Conservation (phyloP, 768 basidiomycete species). For the Podaxis pistillaris region DNA sequence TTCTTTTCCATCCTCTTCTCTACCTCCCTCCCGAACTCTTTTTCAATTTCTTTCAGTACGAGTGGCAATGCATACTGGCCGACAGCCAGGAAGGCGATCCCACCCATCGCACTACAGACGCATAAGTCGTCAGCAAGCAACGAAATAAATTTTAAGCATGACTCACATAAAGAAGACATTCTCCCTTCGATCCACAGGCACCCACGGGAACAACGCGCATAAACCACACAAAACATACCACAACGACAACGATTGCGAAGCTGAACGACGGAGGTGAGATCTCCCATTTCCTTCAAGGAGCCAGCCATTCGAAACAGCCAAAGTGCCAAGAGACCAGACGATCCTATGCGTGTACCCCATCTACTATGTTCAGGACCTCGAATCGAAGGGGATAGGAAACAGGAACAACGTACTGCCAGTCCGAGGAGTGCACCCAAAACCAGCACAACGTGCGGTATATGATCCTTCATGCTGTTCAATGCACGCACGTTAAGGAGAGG, state of each 20-base stretch:
- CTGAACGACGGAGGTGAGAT: neutral
- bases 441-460: constrained; percentile 32
- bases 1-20: constrained; percentile 12
- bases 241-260: constrained; percentile 41
- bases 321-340: constrained; percentile 70
- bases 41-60: constrained; percentile 7
- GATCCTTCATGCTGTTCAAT: constrained; percentile 13
- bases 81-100: constrained; percentile 38
- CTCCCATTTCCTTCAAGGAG: constrained; percentile 34
- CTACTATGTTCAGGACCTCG: constrained; percentile 29
- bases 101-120: constrained; percentile 43
- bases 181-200: constrained; percentile 73
- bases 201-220: constrained; percentile 66
- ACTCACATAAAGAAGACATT: constrained; percentile 58
- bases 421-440: constrained; percentile 74
- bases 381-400: neutral
- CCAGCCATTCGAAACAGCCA: constrained; percentile 63
- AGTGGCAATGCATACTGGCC: constrained; percentile 23
- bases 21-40: neutral
- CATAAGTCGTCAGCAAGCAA: neutral
- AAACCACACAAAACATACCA: constrained; percentile 38
- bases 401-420: constrained; percentile 25
- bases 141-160: neutral
- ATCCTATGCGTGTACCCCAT: constrained; percentile 67
- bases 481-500: neutral